These are phyloP conservation scores for Candida namnaoensis DNA, from an alignment of 805 yeast species.

Conservation along the genomic window DNA sequence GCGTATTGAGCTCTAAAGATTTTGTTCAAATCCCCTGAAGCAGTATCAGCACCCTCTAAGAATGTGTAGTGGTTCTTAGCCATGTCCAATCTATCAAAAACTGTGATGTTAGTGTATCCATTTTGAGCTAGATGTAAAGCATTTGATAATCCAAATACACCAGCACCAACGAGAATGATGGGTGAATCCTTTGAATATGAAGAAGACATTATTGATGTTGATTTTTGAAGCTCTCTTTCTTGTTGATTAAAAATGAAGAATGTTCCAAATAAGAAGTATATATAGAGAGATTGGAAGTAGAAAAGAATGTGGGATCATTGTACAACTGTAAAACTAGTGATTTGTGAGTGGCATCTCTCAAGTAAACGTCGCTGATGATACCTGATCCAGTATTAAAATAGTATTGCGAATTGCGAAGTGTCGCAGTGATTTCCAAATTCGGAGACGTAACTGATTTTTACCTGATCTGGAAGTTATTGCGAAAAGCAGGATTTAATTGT, in stretches of 20 bases:
- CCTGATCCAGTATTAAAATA: too few species aligned
- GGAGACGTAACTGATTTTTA: too few species aligned
- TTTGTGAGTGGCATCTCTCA: too few species aligned
- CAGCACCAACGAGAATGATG: constrained; percentile 32
- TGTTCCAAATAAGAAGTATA: background rate
- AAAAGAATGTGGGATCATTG: background rate
- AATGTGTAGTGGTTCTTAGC: constrained; percentile 15
- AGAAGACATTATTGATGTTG: background rate
- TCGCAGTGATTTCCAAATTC: too few species aligned
- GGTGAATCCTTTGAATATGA: constrained; percentile 7
- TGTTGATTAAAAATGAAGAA: background rate
- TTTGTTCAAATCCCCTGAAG: constrained; percentile 26
- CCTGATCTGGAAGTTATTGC: too few species aligned
- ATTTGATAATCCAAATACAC: constrained; percentile 35
- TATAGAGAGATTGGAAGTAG: background rate
- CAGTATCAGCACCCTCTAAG: constrained; percentile 25
- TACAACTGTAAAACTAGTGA: too few species aligned
- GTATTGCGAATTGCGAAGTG: too few species aligned
- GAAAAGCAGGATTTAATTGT: too few species aligned
- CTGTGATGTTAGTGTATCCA: constrained; percentile 24
- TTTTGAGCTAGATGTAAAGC: constrained; percentile 28
- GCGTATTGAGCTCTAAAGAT: constrained; percentile 24
- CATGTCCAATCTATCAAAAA: constrained; percentile 23
- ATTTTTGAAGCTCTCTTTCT: background rate
- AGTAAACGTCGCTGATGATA: too few species aligned